Evolutionary conservation across 1,284 basidiomycete species (phyloP), one percentile per base, ranked within the genome.

Genomic region (Boletellus deceptivus): DNA sequence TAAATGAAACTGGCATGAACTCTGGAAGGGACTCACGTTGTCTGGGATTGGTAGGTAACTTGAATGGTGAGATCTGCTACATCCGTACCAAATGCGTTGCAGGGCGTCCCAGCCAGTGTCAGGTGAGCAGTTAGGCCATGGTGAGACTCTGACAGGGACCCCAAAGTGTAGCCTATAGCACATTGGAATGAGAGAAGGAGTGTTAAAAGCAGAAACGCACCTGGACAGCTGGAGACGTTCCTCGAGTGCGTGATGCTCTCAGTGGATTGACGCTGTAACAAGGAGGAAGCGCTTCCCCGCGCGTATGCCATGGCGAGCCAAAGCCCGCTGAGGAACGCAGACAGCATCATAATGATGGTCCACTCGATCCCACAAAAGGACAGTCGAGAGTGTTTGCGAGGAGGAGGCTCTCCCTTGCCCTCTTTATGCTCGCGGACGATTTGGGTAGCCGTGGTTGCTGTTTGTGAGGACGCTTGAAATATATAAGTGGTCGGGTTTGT

Each of bases 31-130:
- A 57, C 82, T 46, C 33, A 70, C 84, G 80, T 72, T 18, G 73
- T 69, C 27, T 66, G 60, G 1, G 77, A 77, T 60, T 89, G 85
- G 55, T 86, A 86, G n/a, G 76, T 79, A 13, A 89, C 83, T 56
- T 83, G 66, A 13, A 92, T 72, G 6, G 79, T 84, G 39, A 91
- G 76, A 52, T 82, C 71, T 2, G 66, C 33, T 37, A 90, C 73
- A 60, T 92, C 89, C 11, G 67, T 72, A 14, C 88, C 87, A 59
- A 88, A 92, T 11, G 83, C 86, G 57, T 89, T 77, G 66, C 90
- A 92, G 2, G 80, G 72, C 14, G 68, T 46, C 2, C 86, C 87
- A 3, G 78, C 76, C 6, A 91, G 73, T 25, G 63, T 64, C 11
- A 90, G 72, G 6, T 73, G 67, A 24, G 84, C 86, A 5, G 72